A percentile compares a stretch with the other conserved stretches of the same genome.
Conservation (phyloP, 164 flowering plant species). For the Nelumbo lutea region DNA sequence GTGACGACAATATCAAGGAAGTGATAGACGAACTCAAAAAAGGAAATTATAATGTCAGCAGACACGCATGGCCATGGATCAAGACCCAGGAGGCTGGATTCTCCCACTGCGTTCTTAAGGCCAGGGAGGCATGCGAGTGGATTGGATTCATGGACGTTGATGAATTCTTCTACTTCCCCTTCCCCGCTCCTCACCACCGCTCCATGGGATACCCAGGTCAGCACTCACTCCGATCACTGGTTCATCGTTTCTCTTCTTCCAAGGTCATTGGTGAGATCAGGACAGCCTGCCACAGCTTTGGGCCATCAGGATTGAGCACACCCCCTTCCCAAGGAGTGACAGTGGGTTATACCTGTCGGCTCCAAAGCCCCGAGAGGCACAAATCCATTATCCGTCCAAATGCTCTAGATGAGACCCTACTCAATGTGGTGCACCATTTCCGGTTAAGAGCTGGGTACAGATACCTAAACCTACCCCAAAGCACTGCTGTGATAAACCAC, state of each 20-base stretch:
- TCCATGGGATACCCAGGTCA: constrained; percentile 28
- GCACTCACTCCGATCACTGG: constrained; percentile 37
- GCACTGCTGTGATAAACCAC: constrained; percentile 62
- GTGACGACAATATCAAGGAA: constrained; percentile 56
- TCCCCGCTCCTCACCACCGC: constrained; percentile 15
- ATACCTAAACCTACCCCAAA: constrained; percentile 45
- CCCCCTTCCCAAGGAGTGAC: constrained; percentile 65
- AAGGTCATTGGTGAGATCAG: constrained; percentile 61
- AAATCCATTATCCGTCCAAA: constrained; percentile 74
- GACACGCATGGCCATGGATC: constrained; percentile 89
- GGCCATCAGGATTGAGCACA: constrained; percentile 71
- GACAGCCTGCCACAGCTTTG: constrained; percentile 80
- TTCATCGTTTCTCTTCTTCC: constrained; percentile 43
- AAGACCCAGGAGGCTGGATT: constrained; percentile 95
- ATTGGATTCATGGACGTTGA: constrained; percentile 87
- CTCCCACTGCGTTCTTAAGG: constrained; percentile 71
- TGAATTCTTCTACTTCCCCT: constrained; percentile 76
- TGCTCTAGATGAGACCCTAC: constrained; percentile 45
- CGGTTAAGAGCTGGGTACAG: constrained; percentile 44
- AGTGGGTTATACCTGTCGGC: constrained; percentile 81
- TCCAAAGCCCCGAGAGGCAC: constrained; percentile 76
- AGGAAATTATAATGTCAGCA: constrained; percentile 50
- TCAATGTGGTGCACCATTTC: constrained; percentile 88
- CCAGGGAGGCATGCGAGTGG: constrained; percentile 70
- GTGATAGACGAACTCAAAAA: constrained; percentile 44